Conservation (phyloP, 2,329 filamentous ascomycete species). For the Septoria linicola region DNA sequence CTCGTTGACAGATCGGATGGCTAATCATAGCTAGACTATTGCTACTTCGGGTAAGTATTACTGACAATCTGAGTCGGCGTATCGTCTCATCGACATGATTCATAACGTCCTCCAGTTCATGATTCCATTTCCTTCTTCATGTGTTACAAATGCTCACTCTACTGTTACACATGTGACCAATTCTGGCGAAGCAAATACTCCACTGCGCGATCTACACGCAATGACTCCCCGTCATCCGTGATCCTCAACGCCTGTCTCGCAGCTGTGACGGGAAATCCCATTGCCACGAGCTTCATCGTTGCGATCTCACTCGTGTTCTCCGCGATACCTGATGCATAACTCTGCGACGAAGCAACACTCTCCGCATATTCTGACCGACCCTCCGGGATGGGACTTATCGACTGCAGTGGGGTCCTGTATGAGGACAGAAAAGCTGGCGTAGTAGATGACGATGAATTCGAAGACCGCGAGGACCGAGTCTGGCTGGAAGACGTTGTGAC, state of each 20-base stretch:
- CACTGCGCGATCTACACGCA: slow-evolving; percentile 58
- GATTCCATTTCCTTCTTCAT: no score
- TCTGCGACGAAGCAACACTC: slow-evolving; percentile 23
- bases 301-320: slow-evolving; percentile 54
- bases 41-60: no score
- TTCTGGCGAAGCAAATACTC: slow-evolving; percentile 51
- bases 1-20: no score
- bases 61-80: no score
- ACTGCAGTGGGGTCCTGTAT: slow-evolving; percentile 18
- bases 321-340: slow-evolving; percentile 22
- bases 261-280: slow-evolving; percentile 58
- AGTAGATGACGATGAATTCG: slow-evolving; percentile 1
- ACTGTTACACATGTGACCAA: background rate
- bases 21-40: no score
- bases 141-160: background rate
- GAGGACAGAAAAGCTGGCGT: no score
- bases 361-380: slow-evolving; percentile 4
- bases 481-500: background rate
- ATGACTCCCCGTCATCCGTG: slow-evolving; percentile 60
- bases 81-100: no score
- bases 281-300: slow-evolving; percentile 57
- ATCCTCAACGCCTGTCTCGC: slow-evolving; percentile 58
- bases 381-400: slow-evolving; percentile 35
- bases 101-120: no score
- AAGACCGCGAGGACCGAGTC: background rate